Evolutionary conservation across 73 alveolate species (phyloP), one percentile per base, ranked within the genome.

Genomic region (Symbiodinium natans): DNA sequence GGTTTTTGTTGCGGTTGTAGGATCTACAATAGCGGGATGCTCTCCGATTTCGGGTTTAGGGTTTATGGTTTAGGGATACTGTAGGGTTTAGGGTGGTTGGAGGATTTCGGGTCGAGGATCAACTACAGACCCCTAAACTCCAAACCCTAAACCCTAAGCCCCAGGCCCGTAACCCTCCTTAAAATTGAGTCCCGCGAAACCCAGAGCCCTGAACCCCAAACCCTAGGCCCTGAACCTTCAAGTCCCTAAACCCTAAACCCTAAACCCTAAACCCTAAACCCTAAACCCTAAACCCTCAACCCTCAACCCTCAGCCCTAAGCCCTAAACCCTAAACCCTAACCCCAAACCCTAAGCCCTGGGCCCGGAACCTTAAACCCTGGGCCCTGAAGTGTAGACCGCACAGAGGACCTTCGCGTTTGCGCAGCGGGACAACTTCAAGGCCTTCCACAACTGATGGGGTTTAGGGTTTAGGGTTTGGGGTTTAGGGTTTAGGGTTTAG

Each of bases 341-440:
- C n/a, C n/a, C n/a, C n/a, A n/a, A n/a, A n/a, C n/a, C n/a, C n/a
- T n/a, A n/a, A n/a, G n/a, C n/a, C n/a, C n/a, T n/a, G n/a, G n/a
- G n/a, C n/a, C n/a, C n/a, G n/a, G n/a, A n/a, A 46, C 17, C 68
- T 10, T 27, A 52, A 0, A 10, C 25, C 68, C 27, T 10, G 21
- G 17, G 0, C 68, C 68, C 68, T 5, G 17, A 48, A 48, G 1
- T 25, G 10, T 5, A 48, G 63, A 48, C 63, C 4, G 10, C 63
- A 17, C 1, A n/a, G 17, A 90, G 97, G 97, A 74, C 42, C 86
- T 90, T 71, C 82, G 86, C 97, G 27, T 90, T 90, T 41, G 40
- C 89, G 25, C 97, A 90, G 88, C 89, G 97, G 39, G 97, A 90
- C 88, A 90, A 90, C 97, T 90, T 90, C 80, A 87, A 87, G 94